phyloP scores from a whole-genome alignment of 2,329 filamentous ascomycete genomes.

The Ambrosiella cleistominuta region DNA sequence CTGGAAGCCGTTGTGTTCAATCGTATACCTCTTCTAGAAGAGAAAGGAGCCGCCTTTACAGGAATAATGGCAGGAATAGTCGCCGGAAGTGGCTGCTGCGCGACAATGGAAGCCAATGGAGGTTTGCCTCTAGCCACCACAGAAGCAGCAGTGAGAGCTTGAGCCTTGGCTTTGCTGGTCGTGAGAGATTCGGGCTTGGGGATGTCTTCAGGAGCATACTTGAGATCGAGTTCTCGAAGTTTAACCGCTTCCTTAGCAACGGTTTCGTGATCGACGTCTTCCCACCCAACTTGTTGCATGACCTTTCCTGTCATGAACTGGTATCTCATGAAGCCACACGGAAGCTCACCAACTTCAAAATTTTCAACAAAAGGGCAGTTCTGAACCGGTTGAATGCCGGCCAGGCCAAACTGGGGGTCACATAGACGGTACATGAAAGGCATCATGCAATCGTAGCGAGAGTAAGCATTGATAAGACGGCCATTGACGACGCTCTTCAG shows the following conservation, averaged over 20 bases:
- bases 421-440: slow-evolving; percentile 75
- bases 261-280: slow-evolving; percentile 36
- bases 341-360: slow-evolving; percentile 44
- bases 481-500: slow-evolving; percentile 66
- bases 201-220: slow-evolving; percentile 19
- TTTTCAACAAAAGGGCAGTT: slow-evolving; percentile 52
- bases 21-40: too few species aligned
- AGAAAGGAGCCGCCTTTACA: too few species aligned
- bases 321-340: slow-evolving; percentile 55
- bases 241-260: slow-evolving; percentile 18
- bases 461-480: slow-evolving; percentile 79
- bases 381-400: slow-evolving; percentile 59
- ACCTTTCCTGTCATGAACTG: slow-evolving; percentile 49
- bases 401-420: slow-evolving; percentile 66
- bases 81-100: too few species aligned
- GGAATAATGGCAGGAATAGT: not conserved
- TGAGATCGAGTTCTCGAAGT: slow-evolving; percentile 19
- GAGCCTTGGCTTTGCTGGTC: not conserved
- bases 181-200: not conserved
- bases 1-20: too few species aligned
- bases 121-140: too few species aligned
- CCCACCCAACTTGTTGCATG: slow-evolving; percentile 49
- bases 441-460: slow-evolving; percentile 71
- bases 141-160: not conserved
- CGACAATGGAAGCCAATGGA: too few species aligned